Evolutionary conservation across 768 basidiomycete genomes (phyloP), one percentile per base, ranked within the genome.

Genomic region (Lyophyllum atratum): DNA sequence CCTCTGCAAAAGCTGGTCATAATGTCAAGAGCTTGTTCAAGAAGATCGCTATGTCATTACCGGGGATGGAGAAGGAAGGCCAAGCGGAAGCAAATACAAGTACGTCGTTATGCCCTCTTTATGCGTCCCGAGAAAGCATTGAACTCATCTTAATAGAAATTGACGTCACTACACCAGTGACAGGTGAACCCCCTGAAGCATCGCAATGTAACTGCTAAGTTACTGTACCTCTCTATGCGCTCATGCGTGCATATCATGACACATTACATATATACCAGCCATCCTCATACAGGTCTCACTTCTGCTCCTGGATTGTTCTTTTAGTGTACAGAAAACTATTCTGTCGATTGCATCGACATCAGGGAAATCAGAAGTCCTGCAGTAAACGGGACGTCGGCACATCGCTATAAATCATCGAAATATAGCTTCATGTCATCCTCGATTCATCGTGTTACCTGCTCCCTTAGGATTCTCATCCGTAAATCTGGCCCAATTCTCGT

Each of bases 1-100:
- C 97, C 9, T 97, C 94, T 26, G 97, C 97, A 28, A 99, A 99
- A 72, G 97, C 97, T 7, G 97, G 97, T 2, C 97, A 98, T 72
- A 99, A 99, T 62, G 97, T 99, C 59, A 99, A 99, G 79, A 92
- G 92, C 63, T 73, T 99, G 63, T 99, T 99, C 82, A 95, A 98
- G 80, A 98, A 98, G 81, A 99, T 99, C 63, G 97, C 97, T 1
- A 87, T 98, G 89, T 95, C 95, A 2, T 75, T 99, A 49, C 96
- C 97, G 19, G 97, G 97, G 12, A 95, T 95, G 85, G 93, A 95
- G 66, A 93, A 90, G 70, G 92, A 89, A 33, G 79, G 66, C 22
- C 86, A 87, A 61, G 75, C 71, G 39, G 82, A 87, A 59, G 66
- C 79, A n/a, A 83, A 82, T 55, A 80, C 80, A 43, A 84, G 83